phyloP scores from a whole-genome alignment of 768 basidiomycete genomes.

The Kwoniella shandongensis region DNA sequence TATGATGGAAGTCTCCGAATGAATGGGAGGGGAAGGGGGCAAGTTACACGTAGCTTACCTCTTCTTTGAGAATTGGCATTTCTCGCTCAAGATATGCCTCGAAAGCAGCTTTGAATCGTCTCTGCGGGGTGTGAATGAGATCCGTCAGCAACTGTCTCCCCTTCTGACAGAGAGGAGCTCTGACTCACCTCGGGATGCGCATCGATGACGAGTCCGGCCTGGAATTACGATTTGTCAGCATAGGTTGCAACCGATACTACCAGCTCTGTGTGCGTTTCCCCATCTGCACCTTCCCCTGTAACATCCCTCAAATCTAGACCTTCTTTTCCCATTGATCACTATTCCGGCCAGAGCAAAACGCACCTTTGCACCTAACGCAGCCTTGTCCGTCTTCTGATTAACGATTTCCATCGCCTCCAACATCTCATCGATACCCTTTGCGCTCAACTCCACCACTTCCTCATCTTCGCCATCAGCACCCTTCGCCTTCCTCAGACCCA shows the following conservation, averaged over 20 bases:
- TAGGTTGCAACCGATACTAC: too few relatives aligned
- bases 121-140: constrained; percentile 56
- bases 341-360: too few relatives aligned
- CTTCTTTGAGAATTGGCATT: constrained; percentile 70
- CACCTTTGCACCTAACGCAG: constrained; percentile 73
- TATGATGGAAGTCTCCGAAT: not conserved
- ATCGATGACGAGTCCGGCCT: constrained; percentile 20
- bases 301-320: too few relatives aligned
- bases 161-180: too few relatives aligned
- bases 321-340: too few relatives aligned
- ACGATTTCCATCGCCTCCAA: constrained; percentile 84
- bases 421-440: constrained; percentile 87
- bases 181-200: constrained; percentile 79
- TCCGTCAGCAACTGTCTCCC: constrained; percentile 1
- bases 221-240: not conserved
- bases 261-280: too few relatives aligned
- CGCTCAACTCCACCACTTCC: constrained; percentile 68
- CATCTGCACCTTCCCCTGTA: too few relatives aligned
- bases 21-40: not conserved
- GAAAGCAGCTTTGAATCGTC: constrained; percentile 90
- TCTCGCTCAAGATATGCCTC: constrained; percentile 87
- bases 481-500: constrained; percentile 36
- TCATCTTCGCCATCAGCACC: constrained; percentile 42
- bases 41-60: too few relatives aligned
- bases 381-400: constrained; percentile 89